Evolutionary conservation across 2,329 filamentous ascomycete species (phyloP).

Genomic region (Xylaria sp.): DNA sequence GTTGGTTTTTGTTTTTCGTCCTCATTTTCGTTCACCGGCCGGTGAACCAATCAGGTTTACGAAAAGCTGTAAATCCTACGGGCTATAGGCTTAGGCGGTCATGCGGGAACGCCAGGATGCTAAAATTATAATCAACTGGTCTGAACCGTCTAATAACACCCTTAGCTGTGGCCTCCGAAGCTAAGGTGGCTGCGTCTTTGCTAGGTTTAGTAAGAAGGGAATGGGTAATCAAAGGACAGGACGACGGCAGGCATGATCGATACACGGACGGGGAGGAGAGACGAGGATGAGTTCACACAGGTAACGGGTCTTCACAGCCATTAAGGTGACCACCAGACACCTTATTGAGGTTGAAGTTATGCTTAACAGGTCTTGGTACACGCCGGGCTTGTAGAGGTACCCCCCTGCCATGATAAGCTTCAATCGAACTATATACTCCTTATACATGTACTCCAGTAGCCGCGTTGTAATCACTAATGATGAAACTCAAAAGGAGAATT

Average conservation of each 20-base stretch:
- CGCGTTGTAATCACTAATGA: neutral
- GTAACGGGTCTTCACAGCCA: neutral
- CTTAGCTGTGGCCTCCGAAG: neutral
- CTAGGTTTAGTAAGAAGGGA: neutral
- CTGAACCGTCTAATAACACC: neutral
- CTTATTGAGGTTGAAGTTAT: slow-evolving; percentile 10
- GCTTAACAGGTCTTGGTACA: slow-evolving; percentile 9
- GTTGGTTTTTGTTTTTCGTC: neutral
- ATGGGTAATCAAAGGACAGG: neutral
- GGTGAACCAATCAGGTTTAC: neutral
- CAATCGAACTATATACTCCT: slow-evolving; percentile 39
- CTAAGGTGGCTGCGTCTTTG: neutral
- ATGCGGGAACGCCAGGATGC: neutral
- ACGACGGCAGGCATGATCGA: neutral
- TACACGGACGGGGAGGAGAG: neutral
- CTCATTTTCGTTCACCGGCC: slow-evolving; percentile 6
- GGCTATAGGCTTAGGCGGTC: neutral
- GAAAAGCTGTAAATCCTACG: neutral
- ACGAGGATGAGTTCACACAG: neutral
- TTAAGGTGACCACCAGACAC: slow-evolving; percentile 9
- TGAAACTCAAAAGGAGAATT: neutral
- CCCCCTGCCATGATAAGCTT: slow-evolving; percentile 8
- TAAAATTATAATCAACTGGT: slow-evolving; percentile 9
- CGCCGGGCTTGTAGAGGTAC: slow-evolving; percentile 17
- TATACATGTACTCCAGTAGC: neutral